Conservation (phyloP, 257 asterid species). For the Solanum appendiculatum region DNA sequence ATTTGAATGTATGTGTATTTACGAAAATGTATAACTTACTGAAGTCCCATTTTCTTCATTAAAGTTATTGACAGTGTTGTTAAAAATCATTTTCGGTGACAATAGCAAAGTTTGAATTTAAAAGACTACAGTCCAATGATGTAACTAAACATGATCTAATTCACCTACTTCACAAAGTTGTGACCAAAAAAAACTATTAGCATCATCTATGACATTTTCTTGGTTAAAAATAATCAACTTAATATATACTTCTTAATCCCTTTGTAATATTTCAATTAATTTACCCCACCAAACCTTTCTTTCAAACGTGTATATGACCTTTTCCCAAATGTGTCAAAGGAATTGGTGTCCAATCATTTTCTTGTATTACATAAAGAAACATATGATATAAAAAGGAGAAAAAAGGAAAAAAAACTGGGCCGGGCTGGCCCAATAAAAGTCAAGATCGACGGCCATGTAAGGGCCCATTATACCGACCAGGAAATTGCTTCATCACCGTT, state of each 20-base stretch:
- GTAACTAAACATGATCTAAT: neutral
- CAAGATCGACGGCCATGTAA: slow-evolving; percentile 9
- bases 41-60: too few species aligned
- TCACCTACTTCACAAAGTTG: neutral
- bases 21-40: neutral
- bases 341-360: neutral
- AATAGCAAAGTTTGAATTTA: neutral
- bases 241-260: neutral
- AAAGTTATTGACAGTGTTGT: too few species aligned
- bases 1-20: neutral
- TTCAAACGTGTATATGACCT: neutral
- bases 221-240: neutral
- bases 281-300: neutral
- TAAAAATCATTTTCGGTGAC: neutral
- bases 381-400: neutral
- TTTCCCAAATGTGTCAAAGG: neutral
- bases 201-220: neutral
- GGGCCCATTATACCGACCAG: neutral
- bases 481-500: neutral
- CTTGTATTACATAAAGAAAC: neutral
- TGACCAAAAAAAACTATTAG: neutral
- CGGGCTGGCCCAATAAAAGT: neutral
- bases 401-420: neutral
- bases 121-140: neutral
- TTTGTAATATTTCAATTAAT: neutral